phyloP scores from a whole-genome alignment of 1,139 yeast species.

The Magnusiomyces ingens region DNA sequence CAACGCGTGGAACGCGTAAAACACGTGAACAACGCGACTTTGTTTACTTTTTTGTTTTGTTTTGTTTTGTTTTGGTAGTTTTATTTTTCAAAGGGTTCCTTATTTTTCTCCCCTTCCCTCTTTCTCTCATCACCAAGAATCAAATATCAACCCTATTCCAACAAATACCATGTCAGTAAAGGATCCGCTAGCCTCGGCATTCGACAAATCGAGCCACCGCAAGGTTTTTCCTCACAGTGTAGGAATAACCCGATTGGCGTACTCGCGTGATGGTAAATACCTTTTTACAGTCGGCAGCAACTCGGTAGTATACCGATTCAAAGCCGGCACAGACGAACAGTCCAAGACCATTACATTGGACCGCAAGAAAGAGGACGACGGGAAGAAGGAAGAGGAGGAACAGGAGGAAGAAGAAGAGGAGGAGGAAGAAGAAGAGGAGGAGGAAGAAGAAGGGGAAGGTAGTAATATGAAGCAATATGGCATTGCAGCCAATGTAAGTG shows the following conservation, averaged over 20 bases:
- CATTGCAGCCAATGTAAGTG: conserved; percentile 5
- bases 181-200: too few species aligned
- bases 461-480: conserved; percentile 2
- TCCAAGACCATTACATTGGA: conserved; percentile 29
- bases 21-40: not conserved
- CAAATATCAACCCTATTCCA: not conserved
- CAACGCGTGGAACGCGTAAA: too few species aligned
- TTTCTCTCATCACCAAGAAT: not conserved
- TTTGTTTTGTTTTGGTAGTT: not conserved
- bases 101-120: not conserved
- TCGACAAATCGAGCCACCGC: conserved; percentile 10
- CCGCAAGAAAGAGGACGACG: conserved; percentile 24
- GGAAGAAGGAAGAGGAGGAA: conserved; percentile 2
- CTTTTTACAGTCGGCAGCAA: conserved; percentile 35
- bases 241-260: conserved; percentile 34
- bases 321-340: conserved; percentile 23
- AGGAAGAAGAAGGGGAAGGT: conserved; percentile 2
- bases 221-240: conserved; percentile 27
- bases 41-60: not conserved
- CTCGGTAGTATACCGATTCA: conserved; percentile 20
- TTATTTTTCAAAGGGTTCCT: not conserved
- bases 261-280: conserved; percentile 31
- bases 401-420: conserved; percentile 4
- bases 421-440: conserved; percentile 1
- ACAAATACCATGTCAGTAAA: not conserved